These are phyloP conservation scores for Hymenoscyphus fructigenus DNA, from an alignment of 2,329 filamentous ascomycete species.

Conservation along the genomic window DNA sequence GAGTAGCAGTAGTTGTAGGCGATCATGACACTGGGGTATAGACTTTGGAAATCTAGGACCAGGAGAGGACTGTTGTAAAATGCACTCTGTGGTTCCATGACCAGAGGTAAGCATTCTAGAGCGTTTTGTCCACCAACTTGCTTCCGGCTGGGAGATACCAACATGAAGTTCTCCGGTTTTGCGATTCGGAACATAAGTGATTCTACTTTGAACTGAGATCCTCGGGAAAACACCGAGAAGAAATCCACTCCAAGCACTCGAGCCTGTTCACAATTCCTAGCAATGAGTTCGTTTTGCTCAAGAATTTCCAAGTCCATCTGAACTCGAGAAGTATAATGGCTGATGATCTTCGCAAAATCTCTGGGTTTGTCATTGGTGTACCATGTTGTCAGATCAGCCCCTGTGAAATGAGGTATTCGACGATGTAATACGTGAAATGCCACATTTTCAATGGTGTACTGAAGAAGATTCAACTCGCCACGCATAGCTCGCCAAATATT, in stretches of 20 bases:
- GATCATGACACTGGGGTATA: constrained; percentile 98
- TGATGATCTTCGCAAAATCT: constrained; percentile 71
- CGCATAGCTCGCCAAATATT: constrained; percentile 98
- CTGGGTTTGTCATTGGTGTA: constrained; percentile 67
- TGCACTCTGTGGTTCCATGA: constrained; percentile 95
- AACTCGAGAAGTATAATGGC: constrained; percentile 74
- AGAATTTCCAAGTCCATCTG: constrained; percentile 87
- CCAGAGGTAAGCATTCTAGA: constrained; percentile 86
- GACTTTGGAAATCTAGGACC: constrained; percentile 91
- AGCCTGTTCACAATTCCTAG: constrained; percentile 91
- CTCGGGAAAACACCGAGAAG: constrained; percentile 90
- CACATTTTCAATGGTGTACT: constrained; percentile 96
- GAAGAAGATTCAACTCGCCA: constrained; percentile 83
- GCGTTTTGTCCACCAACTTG: constrained; percentile 95
- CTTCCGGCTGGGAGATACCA: constrained; percentile 85
- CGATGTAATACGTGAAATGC: constrained; percentile 86
- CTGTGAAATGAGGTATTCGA: constrained; percentile 84
- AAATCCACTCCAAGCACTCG: constrained; percentile 92
- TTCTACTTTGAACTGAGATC: constrained; percentile 98
- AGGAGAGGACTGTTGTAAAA: constrained; percentile 90
- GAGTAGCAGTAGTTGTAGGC: constrained; percentile 99
- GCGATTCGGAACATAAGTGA: constrained; percentile 98
- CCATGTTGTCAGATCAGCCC: constrained; percentile 78
- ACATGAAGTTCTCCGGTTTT: constrained; percentile 90
- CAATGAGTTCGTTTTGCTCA: constrained; percentile 83